Evolutionary conservation across 345 rosid genomes (phyloP).

Genomic region (Melaleuca alternifolia): DNA sequence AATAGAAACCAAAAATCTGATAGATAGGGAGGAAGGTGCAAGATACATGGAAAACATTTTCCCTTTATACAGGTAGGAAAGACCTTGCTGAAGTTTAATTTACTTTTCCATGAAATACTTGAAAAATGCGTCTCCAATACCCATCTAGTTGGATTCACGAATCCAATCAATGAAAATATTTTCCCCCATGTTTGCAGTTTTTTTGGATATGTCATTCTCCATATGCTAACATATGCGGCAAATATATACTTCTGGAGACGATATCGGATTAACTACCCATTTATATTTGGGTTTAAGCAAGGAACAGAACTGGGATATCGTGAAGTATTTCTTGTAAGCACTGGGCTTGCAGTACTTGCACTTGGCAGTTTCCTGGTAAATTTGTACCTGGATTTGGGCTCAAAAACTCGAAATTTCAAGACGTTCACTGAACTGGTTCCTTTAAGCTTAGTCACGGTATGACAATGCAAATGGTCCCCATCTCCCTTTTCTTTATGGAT

Average conservation of each 20-base stretch:
- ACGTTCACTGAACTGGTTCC: conserved; percentile 50
- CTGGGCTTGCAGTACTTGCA: conserved; percentile 50
- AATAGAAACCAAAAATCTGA: conserved; percentile 33
- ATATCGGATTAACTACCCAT: conserved; percentile 55
- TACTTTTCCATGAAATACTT: not conserved
- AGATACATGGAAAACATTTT: conserved; percentile 53
- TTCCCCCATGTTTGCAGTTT: conserved; percentile 33
- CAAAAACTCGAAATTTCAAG: conserved; percentile 22
- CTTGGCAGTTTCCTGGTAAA: conserved; percentile 45
- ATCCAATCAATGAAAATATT: not conserved
- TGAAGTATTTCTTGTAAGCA: conserved; percentile 56
- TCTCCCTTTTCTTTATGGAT: not conserved
- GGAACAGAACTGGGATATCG: conserved; percentile 57
- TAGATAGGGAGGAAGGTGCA: conserved; percentile 33
- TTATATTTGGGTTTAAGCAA: conserved; percentile 61
- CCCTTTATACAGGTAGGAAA: conserved; percentile 61
- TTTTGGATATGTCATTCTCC: conserved; percentile 48
- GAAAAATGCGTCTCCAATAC: not conserved
- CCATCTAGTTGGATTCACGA: not conserved
- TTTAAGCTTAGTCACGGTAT: conserved; percentile 40
- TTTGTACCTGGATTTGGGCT: conserved; percentile 38
- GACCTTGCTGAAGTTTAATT: not conserved
- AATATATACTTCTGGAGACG: conserved; percentile 64
- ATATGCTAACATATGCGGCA: conserved; percentile 49
- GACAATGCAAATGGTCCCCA: conserved; percentile 1